Percentiles rank a stretch among this genome's conserved stretches.
These are phyloP conservation scores for Pestalotiopsis sp. DNA, from an alignment of 2,329 filamentous ascomycete species.

Conservation along the genomic window DNA sequence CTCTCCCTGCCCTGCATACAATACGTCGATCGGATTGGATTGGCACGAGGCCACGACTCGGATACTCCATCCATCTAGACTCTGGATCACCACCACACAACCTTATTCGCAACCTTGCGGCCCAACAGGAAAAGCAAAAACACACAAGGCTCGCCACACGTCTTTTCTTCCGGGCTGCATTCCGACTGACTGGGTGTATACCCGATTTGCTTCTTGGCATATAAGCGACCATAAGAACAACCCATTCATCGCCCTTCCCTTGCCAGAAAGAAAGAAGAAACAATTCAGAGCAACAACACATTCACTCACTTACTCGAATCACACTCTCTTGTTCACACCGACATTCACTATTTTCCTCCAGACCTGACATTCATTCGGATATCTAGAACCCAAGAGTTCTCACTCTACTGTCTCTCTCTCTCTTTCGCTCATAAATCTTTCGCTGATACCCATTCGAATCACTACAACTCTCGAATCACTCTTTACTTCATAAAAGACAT, in stretches of 20 bases:
- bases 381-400: background rate
- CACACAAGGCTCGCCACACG: constrained; percentile 2
- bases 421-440: background rate
- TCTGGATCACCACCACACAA: background rate
- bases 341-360: background rate
- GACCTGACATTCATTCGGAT: background rate
- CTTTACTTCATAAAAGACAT: background rate
- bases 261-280: background rate
- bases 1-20: constrained; percentile 1
- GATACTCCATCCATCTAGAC: background rate
- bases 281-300: background rate
- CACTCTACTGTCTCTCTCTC: background rate
- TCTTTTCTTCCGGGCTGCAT: background rate
- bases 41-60: background rate
- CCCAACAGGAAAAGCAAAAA: background rate
- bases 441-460: background rate
- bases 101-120: constrained; percentile 10
- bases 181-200: background rate
- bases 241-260: background rate
- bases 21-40: background rate
- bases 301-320: background rate
- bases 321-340: background rate
- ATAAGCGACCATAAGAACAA: constrained; percentile 3
- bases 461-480: background rate
- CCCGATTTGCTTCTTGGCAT: background rate